These are phyloP conservation scores for Glomus cerebriforme DNA, from an alignment of 192 early-diverging fungal species.

Conservation along the genomic window DNA sequence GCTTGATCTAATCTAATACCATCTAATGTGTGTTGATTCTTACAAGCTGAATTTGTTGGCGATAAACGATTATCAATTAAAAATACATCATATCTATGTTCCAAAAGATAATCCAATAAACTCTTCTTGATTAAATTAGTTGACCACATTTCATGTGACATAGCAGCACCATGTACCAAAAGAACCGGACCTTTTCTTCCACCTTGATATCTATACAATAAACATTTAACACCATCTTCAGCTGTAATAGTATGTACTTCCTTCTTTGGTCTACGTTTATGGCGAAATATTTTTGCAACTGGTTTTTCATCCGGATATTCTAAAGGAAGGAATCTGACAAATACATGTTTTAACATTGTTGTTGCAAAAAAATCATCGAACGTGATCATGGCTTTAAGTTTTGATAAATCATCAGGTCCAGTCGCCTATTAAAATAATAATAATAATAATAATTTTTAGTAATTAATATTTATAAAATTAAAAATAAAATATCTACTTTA, in stretches of 20 bases:
- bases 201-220: slow-evolving; percentile 41
- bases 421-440: too few species aligned
- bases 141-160: slow-evolving; percentile 43
- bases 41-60: slow-evolving; percentile 30
- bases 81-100: slow-evolving; percentile 48
- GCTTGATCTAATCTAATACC: slow-evolving; percentile 36
- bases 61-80: slow-evolving; percentile 46
- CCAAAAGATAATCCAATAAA: slow-evolving; percentile 45
- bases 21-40: slow-evolving; percentile 38
- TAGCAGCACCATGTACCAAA: slow-evolving; percentile 48
- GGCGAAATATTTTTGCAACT: slow-evolving; percentile 33
- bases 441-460: neutral
- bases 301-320: slow-evolving; percentile 32
- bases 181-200: slow-evolving; percentile 41
- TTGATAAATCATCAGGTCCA: slow-evolving; percentile 18
- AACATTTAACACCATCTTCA: slow-evolving; percentile 39
- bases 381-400: slow-evolving; percentile 30
- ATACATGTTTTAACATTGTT: slow-evolving; percentile 31
- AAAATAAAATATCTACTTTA: slow-evolving; percentile 17
- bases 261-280: slow-evolving; percentile 26
- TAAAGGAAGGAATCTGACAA: slow-evolving; percentile 41
- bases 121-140: slow-evolving; percentile 44
- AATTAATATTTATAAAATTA: neutral
- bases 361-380: slow-evolving; percentile 30
- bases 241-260: slow-evolving; percentile 33